Base-by-base conservation (phyloP, 768 basidiomycete species). In the Sistotremastrum suecicum region DNA sequence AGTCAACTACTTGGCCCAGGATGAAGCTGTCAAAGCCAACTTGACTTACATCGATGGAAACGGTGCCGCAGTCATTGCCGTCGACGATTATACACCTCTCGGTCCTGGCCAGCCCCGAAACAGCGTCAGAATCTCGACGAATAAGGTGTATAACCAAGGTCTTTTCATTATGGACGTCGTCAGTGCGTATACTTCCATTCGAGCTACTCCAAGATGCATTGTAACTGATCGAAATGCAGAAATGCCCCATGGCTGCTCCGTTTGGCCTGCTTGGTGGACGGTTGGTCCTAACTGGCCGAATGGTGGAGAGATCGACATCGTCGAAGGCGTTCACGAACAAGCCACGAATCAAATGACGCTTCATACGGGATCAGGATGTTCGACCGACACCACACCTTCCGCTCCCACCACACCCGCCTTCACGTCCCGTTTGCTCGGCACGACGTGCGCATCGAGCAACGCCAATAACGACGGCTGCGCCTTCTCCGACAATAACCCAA, bases 141-240 rank as follows among this genome's bases (percentile, higher is more conserved):
- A 74, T 55, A 77, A 80, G 56, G 64, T 58, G 28, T 86, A 76
- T 56, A 72, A 61, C 41, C 59, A 66, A n/a, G 84, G 84, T 3
- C 65, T 87, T 7, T 83, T 87, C 64, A 76, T 87, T 51, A 70
- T 83, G 11, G 84, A 86, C 53, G 73, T 84, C 46, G 69, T 56
- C 43, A 63, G 72, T 2, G 29, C 29, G n/a, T 20, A 20, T 1
- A 1, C 9, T 46, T 11, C 34, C 5, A 9, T 29, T 4, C 6
- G 31, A 30, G 2, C 28, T 37, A 8, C 1, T 1, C 29, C 30
- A n/a, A 8, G 20, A 4, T 5, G 1, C 37, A 7, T 44, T 43
- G 8, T 42, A 7, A 10, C 41, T 39, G 11, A 34, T 46, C 20
- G 20, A 20, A 20, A 20, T 20, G 20, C 20, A 20, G 20, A 20